Evolutionary conservation across 805 yeast genomes (phyloP), one percentile per base, ranked within the genome.

Genomic region (Pichia insulana): DNA sequence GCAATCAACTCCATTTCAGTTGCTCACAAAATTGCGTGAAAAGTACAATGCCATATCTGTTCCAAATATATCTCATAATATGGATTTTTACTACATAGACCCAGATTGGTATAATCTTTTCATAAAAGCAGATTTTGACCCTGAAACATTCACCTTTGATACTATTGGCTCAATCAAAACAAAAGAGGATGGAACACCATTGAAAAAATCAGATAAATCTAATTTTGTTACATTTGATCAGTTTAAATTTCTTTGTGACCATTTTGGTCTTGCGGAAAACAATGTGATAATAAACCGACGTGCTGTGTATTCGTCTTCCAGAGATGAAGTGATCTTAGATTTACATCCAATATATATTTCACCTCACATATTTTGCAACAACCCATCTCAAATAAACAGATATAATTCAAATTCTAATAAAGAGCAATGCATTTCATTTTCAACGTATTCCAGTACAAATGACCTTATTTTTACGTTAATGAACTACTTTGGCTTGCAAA

Each of bases 201-300:
- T 50, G 50, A 53, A 47, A 39, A 47, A 17, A 26, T 42, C 15
- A 37, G 51, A 28, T 11, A 11, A 39, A 61, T 68, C 12, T 52
- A 67, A 44, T 30, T 59, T 41, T 53, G 58, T 80, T 0, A 61
- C 74, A 0, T 70, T 70, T 7, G 57, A 62, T 5, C 65, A 72
- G 2, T 80, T 74, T 49, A 52, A 64, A 3, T 53, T 64, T 44
- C 56, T 81, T 9, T 58, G 55, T 1, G 63, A 65, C 27, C 74
- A 82, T 79, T 80, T 78, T 56, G 83, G 83, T 0, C 39, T 73
- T 18, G 53, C 59, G 1, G 68, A 69, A 1, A 55, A 53, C 4
- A 62, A 70, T 6, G 46, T 47, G 7, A 65, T 71, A 0, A 57
- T 71, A 1, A 46, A 50, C n/a, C 65, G 78, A 3, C 52, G 48